Evolutionary conservation across 2,329 filamentous ascomycete species (phyloP), one percentile per base, ranked within the genome.

Genomic region (Chrysoporthe austroafricana): DNA sequence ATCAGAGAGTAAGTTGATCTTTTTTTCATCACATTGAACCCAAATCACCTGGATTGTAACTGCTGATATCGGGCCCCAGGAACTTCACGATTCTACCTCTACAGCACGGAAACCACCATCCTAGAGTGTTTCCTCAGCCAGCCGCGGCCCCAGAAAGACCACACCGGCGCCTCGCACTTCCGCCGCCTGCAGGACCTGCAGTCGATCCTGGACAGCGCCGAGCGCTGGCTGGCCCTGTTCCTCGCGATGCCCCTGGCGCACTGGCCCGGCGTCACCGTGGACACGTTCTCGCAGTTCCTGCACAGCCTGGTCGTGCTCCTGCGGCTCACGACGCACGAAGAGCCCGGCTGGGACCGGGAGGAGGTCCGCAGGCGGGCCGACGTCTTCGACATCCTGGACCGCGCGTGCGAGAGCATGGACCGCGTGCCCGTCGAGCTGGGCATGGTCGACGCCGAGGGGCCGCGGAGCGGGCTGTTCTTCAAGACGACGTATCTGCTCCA

Each of bases 291-390:
- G 1, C 74, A 75, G 56, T 72, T 74, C 54, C 70, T 68, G 56
- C 73, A 74, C 63, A 71, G 70, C 65, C 43, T 74, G 9, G 72
- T 74, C 11, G 69, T 74, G 11, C 68, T 73, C 11, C 74, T 75
- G 59, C 72, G 71, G 62, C 72, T 75, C 34, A 60, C 64, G 39
- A 73, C 66, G 2, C 68, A 73, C 46, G 56, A 71, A 13, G 73
- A 73, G 52, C 66, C 70, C 8, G 71, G 70, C 9, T 75, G 72
- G 74, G 73, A 74, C 52, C 42, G 66, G 2, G 70, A 70, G 3
- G 72, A 74, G 21, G 71, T 74, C 4, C 66, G 66, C 36, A 67
- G 70, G 39, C 70, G 72, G 0, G 69, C 70, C 5, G 72, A 75
- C 58, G 68, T 74, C 4, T 70, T 75, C 52, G 69, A 63, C 3